Percentiles rank a stretch among this genome's conserved stretches.
Conservation (phyloP, 1,284 basidiomycete species). For the Cutaneotrichosporon spelunceum region DNA sequence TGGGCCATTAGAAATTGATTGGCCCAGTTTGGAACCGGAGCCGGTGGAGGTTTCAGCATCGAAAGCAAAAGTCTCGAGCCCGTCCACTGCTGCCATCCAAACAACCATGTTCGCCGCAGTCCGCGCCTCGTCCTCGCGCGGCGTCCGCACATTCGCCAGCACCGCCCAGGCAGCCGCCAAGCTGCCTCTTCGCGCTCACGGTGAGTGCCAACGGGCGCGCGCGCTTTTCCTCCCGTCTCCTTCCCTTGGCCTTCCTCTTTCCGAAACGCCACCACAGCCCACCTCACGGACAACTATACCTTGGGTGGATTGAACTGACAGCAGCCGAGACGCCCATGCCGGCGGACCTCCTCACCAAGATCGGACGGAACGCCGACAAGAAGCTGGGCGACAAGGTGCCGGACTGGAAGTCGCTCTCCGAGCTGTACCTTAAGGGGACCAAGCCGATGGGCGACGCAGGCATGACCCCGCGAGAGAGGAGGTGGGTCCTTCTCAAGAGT, state of each 20-base stretch:
- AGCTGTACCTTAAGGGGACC: slow-evolving; percentile 36
- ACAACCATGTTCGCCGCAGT: slow-evolving; percentile 28
- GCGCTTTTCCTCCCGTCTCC: not conserved
- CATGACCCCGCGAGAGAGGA: slow-evolving; percentile 37
- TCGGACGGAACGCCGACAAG: slow-evolving; percentile 46
- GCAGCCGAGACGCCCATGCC: slow-evolving; percentile 36
- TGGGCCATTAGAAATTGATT: not conserved
- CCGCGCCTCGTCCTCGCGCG: slow-evolving; percentile 31
- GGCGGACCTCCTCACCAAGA: slow-evolving; percentile 35
- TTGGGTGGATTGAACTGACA: too few relatives aligned
- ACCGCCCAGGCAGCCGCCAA: slow-evolving; percentile 29
- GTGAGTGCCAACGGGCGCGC: slow-evolving; percentile 22
- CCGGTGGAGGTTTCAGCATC: not conserved
- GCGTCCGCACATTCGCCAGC: slow-evolving; percentile 22
- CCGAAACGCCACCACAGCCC: not conserved
- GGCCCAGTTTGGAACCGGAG: not conserved
- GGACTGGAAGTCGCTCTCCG: slow-evolving; percentile 41
- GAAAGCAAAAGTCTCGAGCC: slow-evolving; percentile 7
- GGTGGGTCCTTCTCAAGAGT: slow-evolving; percentile 28
- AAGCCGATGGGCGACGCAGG: slow-evolving; percentile 37
- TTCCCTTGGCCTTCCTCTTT: not conserved
- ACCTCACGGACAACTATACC: too few relatives aligned
- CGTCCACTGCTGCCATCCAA: not conserved
- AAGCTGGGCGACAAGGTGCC: slow-evolving; percentile 34
- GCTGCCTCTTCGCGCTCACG: slow-evolving; percentile 27